Base-by-base conservation (phyloP, 495 filamentous ascomycete species). In the Hypoxylon fragiforme region DNA sequence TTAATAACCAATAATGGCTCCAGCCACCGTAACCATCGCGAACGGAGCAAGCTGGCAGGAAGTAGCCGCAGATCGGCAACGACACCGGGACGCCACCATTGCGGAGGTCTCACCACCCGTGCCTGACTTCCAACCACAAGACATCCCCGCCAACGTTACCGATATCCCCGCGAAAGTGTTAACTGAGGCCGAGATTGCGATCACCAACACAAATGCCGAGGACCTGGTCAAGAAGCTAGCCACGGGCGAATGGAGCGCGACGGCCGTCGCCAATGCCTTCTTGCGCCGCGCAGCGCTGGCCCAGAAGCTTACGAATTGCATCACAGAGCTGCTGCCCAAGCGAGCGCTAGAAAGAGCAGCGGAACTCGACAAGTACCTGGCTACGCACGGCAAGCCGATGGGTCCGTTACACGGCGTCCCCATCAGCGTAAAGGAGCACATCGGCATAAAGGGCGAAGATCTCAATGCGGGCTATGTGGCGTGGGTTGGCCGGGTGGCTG, bases 351-450 rank as follows among this genome's bases (percentile, higher is more conserved):
- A 64, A 6, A 73, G 77, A 21, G 86, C 86, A 6, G 66, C 68
- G 7, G 71, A 77, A 32, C 76, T 89, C 1, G 88, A 90, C 63
- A 64, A 70, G 13, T 74, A 68, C 36, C 36, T 82, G 40, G 62
- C 70, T n/a, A 64, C 59, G 24, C 79, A 76, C 28, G 79, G 79
- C 13, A 75, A 67, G 21, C 74, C 77, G 0, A 54, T 80, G 12
- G 86, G 86, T 0, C 85, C 84, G 2, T 69, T 90, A 0, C 86
- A 90, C 50, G 86, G 86, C 13, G 51, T 90, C 6, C 86, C 86
- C 0, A 81, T 89, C 18, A 83, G 79, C 16, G 75, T 88, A 7
- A 90, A 90, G 66, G 86, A 89, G 63, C 75, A 82, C 46, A 74
- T 87, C 44, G 73, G 73, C 20, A 77, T 90, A 19, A 73, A 82